Conservation (phyloP, 1,139 yeast species). For the Geotrichum candidum region DNA sequence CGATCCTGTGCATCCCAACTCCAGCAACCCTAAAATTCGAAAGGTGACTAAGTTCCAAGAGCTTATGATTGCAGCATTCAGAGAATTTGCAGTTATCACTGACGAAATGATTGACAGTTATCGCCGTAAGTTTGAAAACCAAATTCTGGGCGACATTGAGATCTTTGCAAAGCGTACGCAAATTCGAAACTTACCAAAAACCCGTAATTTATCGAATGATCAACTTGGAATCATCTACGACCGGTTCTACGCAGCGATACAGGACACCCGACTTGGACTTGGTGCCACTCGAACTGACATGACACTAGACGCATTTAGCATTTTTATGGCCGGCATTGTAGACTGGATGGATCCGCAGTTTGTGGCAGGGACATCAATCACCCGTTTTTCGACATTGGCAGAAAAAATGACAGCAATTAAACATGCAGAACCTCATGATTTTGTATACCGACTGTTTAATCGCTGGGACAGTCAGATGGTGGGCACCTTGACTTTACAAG, state of each 20-base stretch:
- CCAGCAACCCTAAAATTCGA: conserved; percentile 57
- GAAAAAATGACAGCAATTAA: conserved; percentile 8
- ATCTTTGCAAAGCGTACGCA: conserved; percentile 89
- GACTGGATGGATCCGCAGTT: conserved; percentile 54
- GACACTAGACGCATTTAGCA: conserved; percentile 65
- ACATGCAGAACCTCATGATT: conserved; percentile 37
- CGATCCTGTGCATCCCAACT: conserved; percentile 71
- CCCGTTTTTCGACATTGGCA: background rate
- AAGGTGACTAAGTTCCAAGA: conserved; percentile 83
- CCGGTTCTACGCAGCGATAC: conserved; percentile 73
- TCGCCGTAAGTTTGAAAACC: conserved; percentile 65
- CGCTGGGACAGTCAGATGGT: conserved; percentile 58
- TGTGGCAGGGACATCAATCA: conserved; percentile 1
- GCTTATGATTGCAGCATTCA: conserved; percentile 82
- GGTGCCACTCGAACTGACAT: conserved; percentile 53
- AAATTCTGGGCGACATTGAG: conserved; percentile 79
- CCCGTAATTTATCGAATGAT: conserved; percentile 51
- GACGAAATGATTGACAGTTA: conserved; percentile 67
- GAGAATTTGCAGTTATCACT: conserved; percentile 76
- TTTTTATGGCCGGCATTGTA: conserved; percentile 72
- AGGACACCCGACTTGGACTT: conserved; percentile 63
- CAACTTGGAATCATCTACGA: conserved; percentile 74
- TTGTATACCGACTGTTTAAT: conserved; percentile 58
- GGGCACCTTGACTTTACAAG: conserved; percentile 59
- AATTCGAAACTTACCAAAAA: conserved; percentile 72